Base-by-base conservation (phyloP, 2,329 filamentous ascomycete genomes). In the Gliomastix tumulicola region DNA sequence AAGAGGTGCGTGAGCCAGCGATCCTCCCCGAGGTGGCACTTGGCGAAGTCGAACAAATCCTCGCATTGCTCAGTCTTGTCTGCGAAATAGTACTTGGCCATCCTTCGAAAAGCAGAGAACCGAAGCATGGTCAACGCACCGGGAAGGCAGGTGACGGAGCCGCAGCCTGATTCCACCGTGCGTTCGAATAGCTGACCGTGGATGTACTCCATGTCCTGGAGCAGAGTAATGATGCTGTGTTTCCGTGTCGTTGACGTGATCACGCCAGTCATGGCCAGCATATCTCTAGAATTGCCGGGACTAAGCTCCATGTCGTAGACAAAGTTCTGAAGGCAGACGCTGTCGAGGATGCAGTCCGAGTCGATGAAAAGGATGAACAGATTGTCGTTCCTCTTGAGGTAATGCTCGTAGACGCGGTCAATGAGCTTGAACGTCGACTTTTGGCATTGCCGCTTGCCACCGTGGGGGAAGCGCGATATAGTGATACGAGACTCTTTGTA, bases 271-370 rank as follows among this genome's bases (percentile, higher is more conserved):
- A 96, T 96, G 36, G 90, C 90, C 53, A 97, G 71, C 87, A 95
- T 96, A 56, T 94, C 87, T 54, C 82, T 79, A 54, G 85, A 80
- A 63, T 89, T 94, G 37, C 89, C 89, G 1, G 90, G 90, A 59
- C 90, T 95, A 42, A 97, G 70, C 60, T 97, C 88, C 92, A 97
- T 97, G 56, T 97, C 90, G 60, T 92, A 96, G 66, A 97, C 86
- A 62, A 97, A 97, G 59, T 96, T 97, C 56, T 96, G 90, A 41
- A 97, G 76, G 56, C 90, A 97, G 28, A 89, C 79, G 40, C 80
- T 77, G 65, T 97, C 90, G 34, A 97, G 69, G 43, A 96, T 92
- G 60, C 92, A 97, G 57, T 97, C 90, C 0, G 89, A 96, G 63
- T 97, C 90, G 55, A 97, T 96, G 63, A 97, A 97, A 10, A 97